Evolutionary conservation across 371 early-diverging fungal species (phyloP), one percentile per base, ranked within the genome.

Genomic region (Mucor mucedo): DNA sequence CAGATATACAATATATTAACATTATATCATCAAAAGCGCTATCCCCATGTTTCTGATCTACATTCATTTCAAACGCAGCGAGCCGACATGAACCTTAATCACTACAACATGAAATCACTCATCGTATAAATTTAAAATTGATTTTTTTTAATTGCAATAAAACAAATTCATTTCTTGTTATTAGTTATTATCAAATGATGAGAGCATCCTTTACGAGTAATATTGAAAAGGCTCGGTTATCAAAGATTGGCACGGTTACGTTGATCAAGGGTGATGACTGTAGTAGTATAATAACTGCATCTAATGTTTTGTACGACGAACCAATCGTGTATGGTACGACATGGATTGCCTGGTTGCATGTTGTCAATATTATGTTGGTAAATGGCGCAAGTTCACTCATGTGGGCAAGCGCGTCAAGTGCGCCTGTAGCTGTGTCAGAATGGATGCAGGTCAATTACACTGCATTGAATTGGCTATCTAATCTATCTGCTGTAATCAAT

Each of bases 401-500:
- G 71, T 79, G 79, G 79, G 52, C 54, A 45, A 79, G 67, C 14
- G 70, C 62, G 0, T 56, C 73, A 7, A 69, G 73, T 49, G 68
- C 71, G 2, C 77, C 79, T 2, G 30, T 35, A 2, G 52, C 65
- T 0, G 28, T 67, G 9, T 55, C 76, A 0, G 62, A 53, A 16
- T 79, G 79, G 79, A 61, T 79, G 49, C 53, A 74, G 2, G 61
- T 68, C 2, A 52, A 55, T 27, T 53, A 72, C 27, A 66, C 73
- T 13, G 45, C 58, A 11, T 29, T 74, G 10, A 79, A 76, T 39
- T 79, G 79, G 79, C 52, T 79, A 14, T 76, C 77, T 3, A 79
- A 79, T 52, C 49, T 58, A 5, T 72, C 68, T 16, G 75, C 77
- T 7, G 76, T 79, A 8, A 42, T 54, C 14, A 79, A 68, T 40